A percentile compares a stretch with the other conserved stretches of the same genome.
These are phyloP conservation scores for Trichoderma lentiforme DNA, from an alignment of 2,329 filamentous ascomycete species.

Conservation along the genomic window DNA sequence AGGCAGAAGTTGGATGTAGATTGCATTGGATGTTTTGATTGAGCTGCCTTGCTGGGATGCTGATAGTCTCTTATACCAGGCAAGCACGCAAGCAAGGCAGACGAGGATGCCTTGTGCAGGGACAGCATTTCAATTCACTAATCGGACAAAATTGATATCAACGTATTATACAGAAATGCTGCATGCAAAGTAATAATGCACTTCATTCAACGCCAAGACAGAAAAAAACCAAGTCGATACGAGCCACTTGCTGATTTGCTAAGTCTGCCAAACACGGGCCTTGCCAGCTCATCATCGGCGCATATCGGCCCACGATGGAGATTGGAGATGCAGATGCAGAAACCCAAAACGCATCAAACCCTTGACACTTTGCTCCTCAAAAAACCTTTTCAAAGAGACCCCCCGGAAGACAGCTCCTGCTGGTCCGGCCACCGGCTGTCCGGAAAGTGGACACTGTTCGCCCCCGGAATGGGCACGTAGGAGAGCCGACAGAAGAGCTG, in stretches of 20 bases:
- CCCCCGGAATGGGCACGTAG: not conserved
- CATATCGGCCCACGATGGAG: not conserved
- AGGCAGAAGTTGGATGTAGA: not conserved
- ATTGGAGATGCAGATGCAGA: not conserved
- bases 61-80: not conserved
- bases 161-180: not conserved
- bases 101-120: not conserved
- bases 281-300: constrained; percentile 6
- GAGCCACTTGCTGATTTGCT: not conserved
- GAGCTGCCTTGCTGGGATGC: not conserved
- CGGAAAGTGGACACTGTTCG: constrained; percentile 3
- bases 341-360: not conserved
- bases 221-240: not conserved
- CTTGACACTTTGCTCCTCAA: not conserved
- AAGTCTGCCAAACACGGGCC: not conserved
- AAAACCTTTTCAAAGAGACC: not conserved
- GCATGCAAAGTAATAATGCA: not conserved
- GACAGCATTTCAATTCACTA: not conserved
- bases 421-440: constrained; percentile 1
- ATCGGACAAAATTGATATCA: not conserved
- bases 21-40: not conserved
- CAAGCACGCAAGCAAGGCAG: not conserved
- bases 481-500: not conserved
- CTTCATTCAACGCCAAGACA: not conserved
- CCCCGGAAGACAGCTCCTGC: not conserved